Evolutionary conservation across 2,329 filamentous ascomycete genomes (phyloP).

Genomic region (Cryoendolithus antarcticus): DNA sequence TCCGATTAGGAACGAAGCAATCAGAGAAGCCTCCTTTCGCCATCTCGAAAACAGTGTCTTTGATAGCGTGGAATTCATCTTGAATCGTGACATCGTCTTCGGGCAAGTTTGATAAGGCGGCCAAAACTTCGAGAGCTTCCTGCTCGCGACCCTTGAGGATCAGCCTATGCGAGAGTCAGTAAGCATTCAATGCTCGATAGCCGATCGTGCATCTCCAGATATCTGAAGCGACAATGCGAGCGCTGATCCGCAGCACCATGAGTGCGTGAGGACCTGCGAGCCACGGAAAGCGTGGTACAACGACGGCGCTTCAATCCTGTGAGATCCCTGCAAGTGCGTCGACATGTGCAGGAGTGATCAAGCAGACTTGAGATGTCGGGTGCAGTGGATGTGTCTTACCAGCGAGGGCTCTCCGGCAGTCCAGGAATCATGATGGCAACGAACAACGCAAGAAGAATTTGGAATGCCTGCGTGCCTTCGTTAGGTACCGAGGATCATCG

Average conservation of each 20-base stretch:
- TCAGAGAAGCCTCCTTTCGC: conserved; percentile 19
- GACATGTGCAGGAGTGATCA: no score
- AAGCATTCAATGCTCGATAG: no score
- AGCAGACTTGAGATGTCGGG: no score
- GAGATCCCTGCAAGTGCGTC: no score
- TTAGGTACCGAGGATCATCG: conserved; percentile 43
- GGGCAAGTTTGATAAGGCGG: conserved; percentile 34
- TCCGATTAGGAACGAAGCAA: conserved; percentile 19
- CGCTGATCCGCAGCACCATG: no score
- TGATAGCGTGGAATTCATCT: conserved; percentile 39
- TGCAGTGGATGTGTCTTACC: conserved; percentile 17
- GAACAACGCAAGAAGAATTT: conserved; percentile 43
- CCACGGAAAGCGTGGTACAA: no score
- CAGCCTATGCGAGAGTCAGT: conserved; percentile 26
- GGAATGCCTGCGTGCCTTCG: conserved; percentile 30
- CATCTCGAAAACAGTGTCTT: conserved; percentile 39
- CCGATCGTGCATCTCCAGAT: no score
- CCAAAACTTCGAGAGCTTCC: conserved; percentile 36
- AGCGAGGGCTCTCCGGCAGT: conserved; percentile 46
- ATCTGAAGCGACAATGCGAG: no score
- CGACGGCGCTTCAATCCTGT: no score
- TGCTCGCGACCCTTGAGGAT: conserved; percentile 44
- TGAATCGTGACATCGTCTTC: conserved; percentile 33
- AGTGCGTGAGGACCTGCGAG: no score
- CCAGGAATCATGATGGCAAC: conserved; percentile 37